Base-by-base conservation (phyloP, 2,329 filamentous ascomycete species). In the Alternaria brassicicola region DNA sequence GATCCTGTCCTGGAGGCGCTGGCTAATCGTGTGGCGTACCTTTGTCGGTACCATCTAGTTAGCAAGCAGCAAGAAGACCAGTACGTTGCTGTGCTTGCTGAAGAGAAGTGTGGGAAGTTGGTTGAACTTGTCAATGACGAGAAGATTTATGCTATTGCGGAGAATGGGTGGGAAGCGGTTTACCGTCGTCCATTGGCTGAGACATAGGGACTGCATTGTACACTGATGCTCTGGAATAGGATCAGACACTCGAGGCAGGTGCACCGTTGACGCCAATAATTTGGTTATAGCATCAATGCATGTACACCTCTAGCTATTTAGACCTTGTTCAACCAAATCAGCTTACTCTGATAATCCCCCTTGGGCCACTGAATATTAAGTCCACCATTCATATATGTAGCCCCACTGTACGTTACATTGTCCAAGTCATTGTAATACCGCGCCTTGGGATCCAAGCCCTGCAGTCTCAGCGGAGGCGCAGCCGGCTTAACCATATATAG, bases 331-430 rank as follows among this genome's bases (percentile, higher is more conserved):
- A 89, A 64, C 51, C 85, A 80, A 6, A 88, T 78, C 28, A 89
- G 75, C 63, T 79, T 80, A 63, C 86, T 89, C 61, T 85, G 80
- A 62, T 86, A 88, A 63, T 88, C 86, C 0, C 74, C 77, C 31
- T 61, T 63, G 0, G 76, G 65, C 62, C 86, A 84, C 4, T 73
- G 63, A 70, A 82, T 79, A 72, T 87, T 85, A 35, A 89, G 66
- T 0, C 87, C 87, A 1, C 80, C 79, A 61, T 87, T 88, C 85
- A 89, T 88, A 67, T 89, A 77, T 7, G 85, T 88, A 9, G 82
- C 80, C 0, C 87, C 87, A 0, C 83, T 84, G 59, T 83, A 84
- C 6, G 80, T 82, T 25, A 73, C 78, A 28, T 84, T 82, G 0
- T 83, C 84, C 39, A 83, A 78, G 17, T 86, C 74, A 15, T 74